phyloP scores from a whole-genome alignment of 768 basidiomycete genomes.

The Calocera viscosa region DNA sequence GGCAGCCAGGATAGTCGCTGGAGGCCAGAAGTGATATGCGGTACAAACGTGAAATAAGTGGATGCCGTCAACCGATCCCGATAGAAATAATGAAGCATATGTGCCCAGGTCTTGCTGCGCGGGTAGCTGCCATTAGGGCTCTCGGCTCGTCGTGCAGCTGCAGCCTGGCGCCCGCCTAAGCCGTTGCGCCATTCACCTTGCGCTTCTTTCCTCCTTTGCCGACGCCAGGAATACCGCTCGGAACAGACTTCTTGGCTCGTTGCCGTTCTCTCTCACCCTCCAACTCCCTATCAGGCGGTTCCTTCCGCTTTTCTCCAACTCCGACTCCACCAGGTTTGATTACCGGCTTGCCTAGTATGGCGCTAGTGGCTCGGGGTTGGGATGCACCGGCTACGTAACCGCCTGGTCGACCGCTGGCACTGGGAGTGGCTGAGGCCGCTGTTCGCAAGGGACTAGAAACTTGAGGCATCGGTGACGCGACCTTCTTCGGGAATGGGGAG shows the following conservation, averaged over 20 bases:
- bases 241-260: neutral
- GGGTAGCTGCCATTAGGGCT: neutral
- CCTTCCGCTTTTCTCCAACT: neutral
- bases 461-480: neutral
- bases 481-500: conserved; percentile 1
- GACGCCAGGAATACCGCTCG: neutral
- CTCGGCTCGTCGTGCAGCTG: neutral
- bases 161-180: neutral
- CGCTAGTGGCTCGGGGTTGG: neutral
- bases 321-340: neutral
- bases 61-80: neutral
- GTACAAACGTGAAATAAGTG: neutral
- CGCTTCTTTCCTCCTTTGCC: conserved; percentile 1
- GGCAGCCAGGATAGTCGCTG: neutral
- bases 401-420: neutral
- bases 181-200: neutral
- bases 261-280: neutral
- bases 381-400: neutral
- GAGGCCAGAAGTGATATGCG: neutral
- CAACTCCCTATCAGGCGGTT: neutral
- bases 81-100: neutral
- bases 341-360: neutral
- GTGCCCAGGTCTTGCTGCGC: neutral
- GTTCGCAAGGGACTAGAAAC: neutral
- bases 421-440: neutral